These are phyloP conservation scores for Oxytropis ochrocephala DNA, from an alignment of 306 rosid species.

Conservation along the genomic window DNA sequence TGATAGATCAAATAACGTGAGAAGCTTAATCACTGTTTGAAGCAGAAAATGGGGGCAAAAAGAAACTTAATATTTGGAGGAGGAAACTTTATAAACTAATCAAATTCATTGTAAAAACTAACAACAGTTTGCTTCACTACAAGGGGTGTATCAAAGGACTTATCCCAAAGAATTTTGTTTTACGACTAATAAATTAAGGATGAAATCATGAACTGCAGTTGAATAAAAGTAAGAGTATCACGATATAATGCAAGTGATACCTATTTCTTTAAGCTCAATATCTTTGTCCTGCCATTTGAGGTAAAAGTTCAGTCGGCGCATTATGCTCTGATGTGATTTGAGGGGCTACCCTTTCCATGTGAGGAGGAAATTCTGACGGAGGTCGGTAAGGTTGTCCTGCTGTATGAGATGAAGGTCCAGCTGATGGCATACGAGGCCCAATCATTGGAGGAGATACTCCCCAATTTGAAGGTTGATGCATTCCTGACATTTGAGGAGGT, in stretches of 20 bases:
- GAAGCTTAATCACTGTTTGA: no score
- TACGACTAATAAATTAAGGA: background rate
- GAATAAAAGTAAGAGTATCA: background rate
- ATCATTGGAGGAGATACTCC: constrained; percentile 27
- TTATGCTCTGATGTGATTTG: constrained; percentile 19
- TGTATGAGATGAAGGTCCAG: constrained; percentile 29
- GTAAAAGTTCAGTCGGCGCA: constrained; percentile 21
- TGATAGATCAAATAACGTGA: no score
- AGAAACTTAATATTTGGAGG: no score
- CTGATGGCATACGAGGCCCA: constrained; percentile 18
- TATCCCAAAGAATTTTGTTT: background rate
- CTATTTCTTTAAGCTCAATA: background rate
- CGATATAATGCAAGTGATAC: background rate
- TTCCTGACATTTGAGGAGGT: constrained; percentile 24
- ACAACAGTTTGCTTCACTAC: background rate
- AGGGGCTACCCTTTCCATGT: constrained; percentile 20
- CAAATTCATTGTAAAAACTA: no score
- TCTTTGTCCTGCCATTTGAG: constrained; percentile 20
- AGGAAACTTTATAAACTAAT: no score
- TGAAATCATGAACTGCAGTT: background rate
- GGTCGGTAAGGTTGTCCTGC: constrained; percentile 25
- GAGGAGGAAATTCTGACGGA: constrained; percentile 23
- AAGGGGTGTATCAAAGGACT: background rate
- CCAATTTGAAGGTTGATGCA: constrained; percentile 26
- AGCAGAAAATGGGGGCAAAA: no score